These are phyloP conservation scores for Lachancea mirantina DNA, from an alignment of 805 yeast genomes.

Conservation along the genomic window DNA sequence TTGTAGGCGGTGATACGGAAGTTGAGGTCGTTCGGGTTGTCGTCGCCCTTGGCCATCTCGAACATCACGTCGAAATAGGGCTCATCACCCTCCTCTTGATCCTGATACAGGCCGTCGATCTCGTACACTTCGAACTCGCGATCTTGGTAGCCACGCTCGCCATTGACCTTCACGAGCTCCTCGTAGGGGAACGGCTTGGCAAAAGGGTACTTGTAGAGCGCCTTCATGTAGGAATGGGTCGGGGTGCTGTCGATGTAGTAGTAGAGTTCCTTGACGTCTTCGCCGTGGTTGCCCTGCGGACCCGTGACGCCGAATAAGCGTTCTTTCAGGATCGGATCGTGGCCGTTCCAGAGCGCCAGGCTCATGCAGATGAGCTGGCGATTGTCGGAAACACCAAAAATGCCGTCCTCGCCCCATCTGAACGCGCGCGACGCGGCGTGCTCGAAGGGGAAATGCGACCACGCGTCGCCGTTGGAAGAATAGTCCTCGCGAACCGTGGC, in stretches of 20 bases:
- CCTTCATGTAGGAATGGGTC: constrained; percentile 87
- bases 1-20: constrained; percentile 86
- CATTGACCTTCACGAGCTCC: constrained; percentile 61
- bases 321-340: constrained; percentile 79
- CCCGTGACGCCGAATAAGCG: constrained; percentile 84
- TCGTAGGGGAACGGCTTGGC: constrained; percentile 67
- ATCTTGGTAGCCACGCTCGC: constrained; percentile 56
- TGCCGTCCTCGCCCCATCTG: constrained; percentile 95
- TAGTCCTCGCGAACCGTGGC: constrained; percentile 83
- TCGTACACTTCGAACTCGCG: constrained; percentile 79
- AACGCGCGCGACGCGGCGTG: constrained; percentile 74
- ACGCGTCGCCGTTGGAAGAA: constrained; percentile 79
- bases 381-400: constrained; percentile 82
- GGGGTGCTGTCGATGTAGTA: constrained; percentile 89
- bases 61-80: constrained; percentile 81
- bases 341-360: constrained; percentile 88
- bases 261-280: constrained; percentile 82
- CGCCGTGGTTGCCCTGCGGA: constrained; percentile 93
- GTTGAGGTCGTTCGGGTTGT: constrained; percentile 69
- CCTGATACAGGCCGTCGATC: constrained; percentile 58
- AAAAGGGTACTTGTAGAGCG: constrained; percentile 89
- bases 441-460: constrained; percentile 83
- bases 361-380: constrained; percentile 69
- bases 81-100: constrained; percentile 43
- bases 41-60: constrained; percentile 82